Percentiles rank a stretch among this genome's conserved stretches.
These are phyloP conservation scores for Xylariaceae sp. DNA, from an alignment of 2,329 filamentous ascomycete genomes.

Conservation along the genomic window DNA sequence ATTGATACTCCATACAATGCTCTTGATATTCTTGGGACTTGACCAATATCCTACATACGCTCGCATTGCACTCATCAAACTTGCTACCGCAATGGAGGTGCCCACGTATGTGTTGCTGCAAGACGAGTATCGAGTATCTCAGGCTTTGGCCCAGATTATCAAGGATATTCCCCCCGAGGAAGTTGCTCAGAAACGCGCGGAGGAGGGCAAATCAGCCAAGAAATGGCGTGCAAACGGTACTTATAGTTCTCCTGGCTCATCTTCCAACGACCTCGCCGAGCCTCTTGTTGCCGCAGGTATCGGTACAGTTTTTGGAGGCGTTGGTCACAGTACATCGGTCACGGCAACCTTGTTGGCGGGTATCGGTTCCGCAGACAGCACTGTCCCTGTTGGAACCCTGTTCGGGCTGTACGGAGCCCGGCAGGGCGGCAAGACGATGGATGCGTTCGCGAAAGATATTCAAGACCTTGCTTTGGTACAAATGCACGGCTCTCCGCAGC, in stretches of 20 bases:
- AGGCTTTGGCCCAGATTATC: constrained; percentile 70
- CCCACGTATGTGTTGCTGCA: constrained; percentile 59
- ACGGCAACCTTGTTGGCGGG: constrained; percentile 76
- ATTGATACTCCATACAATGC: constrained; percentile 65
- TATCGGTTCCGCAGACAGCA: constrained; percentile 74
- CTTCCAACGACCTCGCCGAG: constrained; percentile 60
- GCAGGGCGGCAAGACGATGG: constrained; percentile 82
- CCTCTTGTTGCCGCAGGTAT: constrained; percentile 75
- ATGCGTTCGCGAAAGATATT: constrained; percentile 80
- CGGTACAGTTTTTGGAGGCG: constrained; percentile 71
- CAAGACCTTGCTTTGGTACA: constrained; percentile 86
- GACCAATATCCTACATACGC: constrained; percentile 74
- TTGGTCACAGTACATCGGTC: constrained; percentile 68
- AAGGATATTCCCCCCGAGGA: constrained; percentile 63
- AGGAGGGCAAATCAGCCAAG: constrained; percentile 60
- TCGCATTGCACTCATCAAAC: constrained; percentile 63
- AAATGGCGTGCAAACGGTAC: constrained; percentile 47
- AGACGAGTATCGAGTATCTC: constrained; percentile 71
- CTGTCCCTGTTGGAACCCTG: constrained; percentile 73
- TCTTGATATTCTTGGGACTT: constrained; percentile 70
- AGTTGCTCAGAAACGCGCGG: constrained; percentile 58
- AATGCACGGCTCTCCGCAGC: constrained; percentile 49
- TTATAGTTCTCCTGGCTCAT: constrained; percentile 45
- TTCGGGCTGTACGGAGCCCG: constrained; percentile 88
- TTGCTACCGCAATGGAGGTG: constrained; percentile 68